A percentile compares a stretch with the other conserved stretches of the same genome.
Conservation (phyloP, 371 early-diverging fungal genomes). For the Phascolomyces articulosus region DNA sequence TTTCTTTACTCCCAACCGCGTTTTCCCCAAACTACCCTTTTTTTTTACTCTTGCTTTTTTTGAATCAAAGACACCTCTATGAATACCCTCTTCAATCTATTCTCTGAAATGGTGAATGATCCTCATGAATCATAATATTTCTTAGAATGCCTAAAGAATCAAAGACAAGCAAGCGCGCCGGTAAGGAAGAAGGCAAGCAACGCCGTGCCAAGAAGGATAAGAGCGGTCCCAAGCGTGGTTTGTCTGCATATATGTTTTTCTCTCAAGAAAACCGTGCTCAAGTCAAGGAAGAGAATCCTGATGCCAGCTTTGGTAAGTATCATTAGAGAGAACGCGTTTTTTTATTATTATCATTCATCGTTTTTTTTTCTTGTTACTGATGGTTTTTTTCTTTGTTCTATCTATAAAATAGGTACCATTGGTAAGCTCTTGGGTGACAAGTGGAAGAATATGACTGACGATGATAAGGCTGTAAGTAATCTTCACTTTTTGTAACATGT, state of each 20-base stretch:
- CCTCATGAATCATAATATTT: background rate
- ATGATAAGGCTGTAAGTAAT: constrained; percentile 61
- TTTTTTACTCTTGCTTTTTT: background rate
- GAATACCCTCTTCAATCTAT: no score
- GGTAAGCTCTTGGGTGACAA: constrained; percentile 80
- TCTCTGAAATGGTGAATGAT: no score
- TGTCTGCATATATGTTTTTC: constrained; percentile 86
- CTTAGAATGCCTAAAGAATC: constrained; percentile 30
- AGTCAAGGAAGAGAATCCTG: constrained; percentile 79
- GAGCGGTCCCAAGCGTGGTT: constrained; percentile 80
- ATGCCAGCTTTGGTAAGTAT: constrained; percentile 73
- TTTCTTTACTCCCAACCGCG: background rate
- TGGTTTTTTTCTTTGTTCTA: background rate
- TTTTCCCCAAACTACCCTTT: background rate
- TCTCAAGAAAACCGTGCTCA: constrained; percentile 70
- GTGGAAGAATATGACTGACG: constrained; percentile 74
- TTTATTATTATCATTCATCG: background rate
- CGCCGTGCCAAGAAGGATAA: constrained; percentile 62
- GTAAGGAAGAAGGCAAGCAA: constrained; percentile 34
- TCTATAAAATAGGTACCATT: constrained; percentile 53
- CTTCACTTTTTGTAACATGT: no score
- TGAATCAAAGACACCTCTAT: background rate
- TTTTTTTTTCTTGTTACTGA: no score
- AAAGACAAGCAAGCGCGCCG: constrained; percentile 19
- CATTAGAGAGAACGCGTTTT: background rate